Evolutionary conservation across 345 rosid species (phyloP), one percentile per base, ranked within the genome.

Genomic region (Barbarea vulgaris): DNA sequence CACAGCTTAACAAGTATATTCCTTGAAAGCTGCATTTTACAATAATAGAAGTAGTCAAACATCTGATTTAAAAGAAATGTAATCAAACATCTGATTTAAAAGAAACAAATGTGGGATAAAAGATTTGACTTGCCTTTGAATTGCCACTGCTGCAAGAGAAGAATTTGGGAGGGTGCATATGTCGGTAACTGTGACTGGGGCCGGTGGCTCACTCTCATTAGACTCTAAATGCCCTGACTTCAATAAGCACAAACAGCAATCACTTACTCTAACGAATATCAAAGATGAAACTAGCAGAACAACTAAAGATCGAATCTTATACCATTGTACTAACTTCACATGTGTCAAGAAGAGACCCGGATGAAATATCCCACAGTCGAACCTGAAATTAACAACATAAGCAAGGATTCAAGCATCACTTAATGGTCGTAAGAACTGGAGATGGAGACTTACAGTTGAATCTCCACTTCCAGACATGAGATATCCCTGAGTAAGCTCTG

Each of bases 381-480:
- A 92, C 90, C 98, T 95, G 80, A 56, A 12, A 58, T n/a, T 9
- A 54, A 25, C 51, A 65, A 15, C 30, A 72, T 62, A 53, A 51
- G 57, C 10, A 51, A 51, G 39, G 50, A 21, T 30, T 54, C 25
- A 34, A 62, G 41, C 44, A 62, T 55, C 4, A 56, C 25, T 18
- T 18, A 19, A 11, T 30, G 37, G 46, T 55, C 2, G 10, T 18
- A 46, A 60, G 74, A 62, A 62, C 33, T 57, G 69, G 48, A 55
- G 22, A 58, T 13, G 39, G 52, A 46, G 19, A 57, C 24, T 88
- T 80, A 92, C 98, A 0, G 93, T 88, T 70, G 96, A 90, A 86
- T 95, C 98, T 52, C 98, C 97, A 66, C 99, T 85, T 73, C 98
- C 98, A 60, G 99, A 92, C 74, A 92, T 83, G 76, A 95, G 99